Conservation (phyloP, 495 filamentous ascomycete species). For the Penicillium angulare region DNA sequence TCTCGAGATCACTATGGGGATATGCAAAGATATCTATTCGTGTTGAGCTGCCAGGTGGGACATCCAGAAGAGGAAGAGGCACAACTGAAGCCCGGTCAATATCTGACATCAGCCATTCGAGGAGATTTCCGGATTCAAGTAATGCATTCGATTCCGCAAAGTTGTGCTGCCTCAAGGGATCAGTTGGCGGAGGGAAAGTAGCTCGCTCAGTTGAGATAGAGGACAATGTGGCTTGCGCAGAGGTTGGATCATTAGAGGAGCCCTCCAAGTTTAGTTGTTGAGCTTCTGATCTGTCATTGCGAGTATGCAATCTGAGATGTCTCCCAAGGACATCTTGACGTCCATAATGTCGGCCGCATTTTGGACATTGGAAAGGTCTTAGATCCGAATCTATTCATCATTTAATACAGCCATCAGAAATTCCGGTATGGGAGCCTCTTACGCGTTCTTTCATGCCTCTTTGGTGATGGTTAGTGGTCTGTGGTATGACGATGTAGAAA, state of each 20-base stretch:
- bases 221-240: background rate
- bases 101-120: conserved; percentile 20
- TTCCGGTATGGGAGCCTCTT: background rate
- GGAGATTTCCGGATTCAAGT: conserved; percentile 6
- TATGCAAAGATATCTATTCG: background rate
- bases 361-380: conserved; percentile 15
- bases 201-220: background rate
- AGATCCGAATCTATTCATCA: conserved; percentile 11
- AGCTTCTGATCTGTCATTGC: background rate
- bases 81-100: background rate
- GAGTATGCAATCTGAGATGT: conserved; percentile 11
- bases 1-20: background rate
- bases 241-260: background rate
- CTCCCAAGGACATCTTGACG: conserved; percentile 18
- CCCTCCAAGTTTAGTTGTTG: background rate
- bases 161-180: background rate
- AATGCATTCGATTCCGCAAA: background rate
- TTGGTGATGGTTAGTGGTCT: background rate
- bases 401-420: background rate
- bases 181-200: background rate
- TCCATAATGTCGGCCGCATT: conserved; percentile 16
- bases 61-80: conserved; percentile 7
- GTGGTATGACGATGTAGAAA: too few species aligned
- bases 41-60: background rate
- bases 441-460: conserved; percentile 21